These are phyloP conservation scores for Alternaria arbusti DNA, from an alignment of 2,329 filamentous ascomycete genomes.

Conservation along the genomic window DNA sequence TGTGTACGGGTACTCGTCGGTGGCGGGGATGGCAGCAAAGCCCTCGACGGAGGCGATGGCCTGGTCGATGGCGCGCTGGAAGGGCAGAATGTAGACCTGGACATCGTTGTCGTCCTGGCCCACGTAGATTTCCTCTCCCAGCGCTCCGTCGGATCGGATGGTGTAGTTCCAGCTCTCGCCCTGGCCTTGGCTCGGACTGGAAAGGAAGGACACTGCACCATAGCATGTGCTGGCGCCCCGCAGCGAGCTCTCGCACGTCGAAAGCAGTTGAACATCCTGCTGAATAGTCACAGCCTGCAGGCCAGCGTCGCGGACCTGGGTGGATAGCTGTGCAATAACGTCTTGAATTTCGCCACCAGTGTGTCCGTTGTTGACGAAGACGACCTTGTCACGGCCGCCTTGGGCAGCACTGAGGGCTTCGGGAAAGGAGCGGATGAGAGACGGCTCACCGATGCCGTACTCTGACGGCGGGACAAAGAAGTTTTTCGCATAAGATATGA, in stretches of 20 bases:
- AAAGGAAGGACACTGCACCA: conserved; percentile 75
- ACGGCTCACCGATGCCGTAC: conserved; percentile 72
- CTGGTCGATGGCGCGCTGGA: conserved; percentile 79
- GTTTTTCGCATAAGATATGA: conserved; percentile 74
- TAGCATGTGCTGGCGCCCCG: conserved; percentile 74
- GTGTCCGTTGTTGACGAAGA: conserved; percentile 77
- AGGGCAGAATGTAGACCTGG: conserved; percentile 77
- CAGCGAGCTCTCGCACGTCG: conserved; percentile 64
- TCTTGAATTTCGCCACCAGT: conserved; percentile 72
- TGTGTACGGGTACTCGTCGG: conserved; percentile 78
- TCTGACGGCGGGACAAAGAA: conserved; percentile 79
- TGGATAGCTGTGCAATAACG: conserved; percentile 69
- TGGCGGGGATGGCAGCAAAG: conserved; percentile 45
- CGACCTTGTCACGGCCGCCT: conserved; percentile 70
- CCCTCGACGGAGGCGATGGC: conserved; percentile 68
- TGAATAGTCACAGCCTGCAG: conserved; percentile 63
- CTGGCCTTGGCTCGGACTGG: conserved; percentile 73
- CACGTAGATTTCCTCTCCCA: conserved; percentile 70
- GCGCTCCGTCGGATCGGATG: conserved; percentile 74
- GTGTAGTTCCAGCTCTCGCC: conserved; percentile 84
- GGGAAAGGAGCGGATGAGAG: conserved; percentile 67
- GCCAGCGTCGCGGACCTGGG: conserved; percentile 62
- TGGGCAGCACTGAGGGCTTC: conserved; percentile 66
- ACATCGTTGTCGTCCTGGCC: conserved; percentile 72
- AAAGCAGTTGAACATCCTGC: conserved; percentile 64